A percentile compares a stretch with the other conserved stretches of the same genome.
Evolutionary conservation across 345 rosid species (phyloP).

Genomic region (Luvunga scandens): DNA sequence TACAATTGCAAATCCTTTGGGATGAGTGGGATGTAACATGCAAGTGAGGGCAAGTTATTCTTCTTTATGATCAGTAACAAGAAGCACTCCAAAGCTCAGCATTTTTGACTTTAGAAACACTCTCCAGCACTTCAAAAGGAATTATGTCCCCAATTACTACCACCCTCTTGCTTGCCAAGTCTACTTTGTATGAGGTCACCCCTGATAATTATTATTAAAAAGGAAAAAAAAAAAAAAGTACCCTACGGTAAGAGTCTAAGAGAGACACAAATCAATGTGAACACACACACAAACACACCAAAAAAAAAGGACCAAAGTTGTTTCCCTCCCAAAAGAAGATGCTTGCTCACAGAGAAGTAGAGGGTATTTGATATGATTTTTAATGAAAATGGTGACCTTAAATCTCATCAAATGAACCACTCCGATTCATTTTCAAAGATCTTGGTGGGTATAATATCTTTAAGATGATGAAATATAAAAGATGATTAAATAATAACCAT

Average conservation of each 20-base stretch:
- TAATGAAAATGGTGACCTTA: neutral
- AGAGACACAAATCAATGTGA: neutral
- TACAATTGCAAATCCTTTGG: neutral
- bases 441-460: neutral
- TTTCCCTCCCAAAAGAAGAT: neutral
- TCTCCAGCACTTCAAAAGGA: conserved; percentile 69
- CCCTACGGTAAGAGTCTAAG: neutral
- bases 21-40: conserved; percentile 1
- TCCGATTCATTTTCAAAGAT: neutral
- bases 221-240: neutral
- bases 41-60: neutral
- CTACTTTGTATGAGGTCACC: conserved; percentile 84
- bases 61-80: conserved; percentile 1
- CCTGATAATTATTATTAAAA: conserved; percentile 39
- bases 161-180: conserved; percentile 87
- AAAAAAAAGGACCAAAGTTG: neutral
- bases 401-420: neutral
- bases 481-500: neutral
- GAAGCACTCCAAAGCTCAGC: conserved; percentile 70
- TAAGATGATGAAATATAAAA: neutral
- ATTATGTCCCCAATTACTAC: conserved; percentile 79
- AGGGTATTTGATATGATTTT: neutral
- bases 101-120: conserved; percentile 77
- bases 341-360: neutral
- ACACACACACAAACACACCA: too few species aligned